Conservation (phyloP, 2,329 filamentous ascomycete species). For the Leptodontidium sp. region DNA sequence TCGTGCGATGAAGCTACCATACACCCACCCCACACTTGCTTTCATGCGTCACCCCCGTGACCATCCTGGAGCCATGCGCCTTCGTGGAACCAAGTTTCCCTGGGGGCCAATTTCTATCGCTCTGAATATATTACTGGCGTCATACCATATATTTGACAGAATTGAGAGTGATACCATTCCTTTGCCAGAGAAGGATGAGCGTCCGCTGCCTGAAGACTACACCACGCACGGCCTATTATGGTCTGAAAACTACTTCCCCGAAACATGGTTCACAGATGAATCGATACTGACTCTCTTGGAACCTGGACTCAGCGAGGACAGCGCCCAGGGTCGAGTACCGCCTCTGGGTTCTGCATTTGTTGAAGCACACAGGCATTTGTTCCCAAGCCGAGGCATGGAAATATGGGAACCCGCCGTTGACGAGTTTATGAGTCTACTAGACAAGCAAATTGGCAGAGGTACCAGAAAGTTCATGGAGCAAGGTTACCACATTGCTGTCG, state of each 20-base stretch:
- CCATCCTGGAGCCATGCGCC: too few species aligned
- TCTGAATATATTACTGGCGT: too few species aligned
- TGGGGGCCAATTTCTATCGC: too few species aligned
- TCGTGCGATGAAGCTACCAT: too few species aligned
- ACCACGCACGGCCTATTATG: constrained; percentile 43
- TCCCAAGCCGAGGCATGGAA: too few species aligned
- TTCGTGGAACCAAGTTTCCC: too few species aligned
- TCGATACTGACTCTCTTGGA: constrained; percentile 76
- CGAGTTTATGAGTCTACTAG: constrained; percentile 62
- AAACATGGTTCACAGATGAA: constrained; percentile 40
- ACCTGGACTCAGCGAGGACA: constrained; percentile 56
- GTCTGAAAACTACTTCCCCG: constrained; percentile 40
- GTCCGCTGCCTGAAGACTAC: constrained; percentile 46
- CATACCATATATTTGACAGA: too few species aligned
- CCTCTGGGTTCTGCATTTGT: constrained; percentile 68
- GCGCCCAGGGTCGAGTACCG: constrained; percentile 45
- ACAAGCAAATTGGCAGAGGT: constrained; percentile 63
- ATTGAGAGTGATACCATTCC: too few species aligned
- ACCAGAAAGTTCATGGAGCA: constrained; percentile 55
- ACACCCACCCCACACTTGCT: too few species aligned
- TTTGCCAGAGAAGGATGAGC: constrained; percentile 38
- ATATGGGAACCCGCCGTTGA: too few species aligned
- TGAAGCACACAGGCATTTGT: constrained; percentile 48
- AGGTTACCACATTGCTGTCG: constrained; percentile 65
- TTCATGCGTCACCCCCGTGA: too few species aligned